Base-by-base conservation (phyloP, 202 grass and related monocot species). In the Zizania palustris region DNA sequence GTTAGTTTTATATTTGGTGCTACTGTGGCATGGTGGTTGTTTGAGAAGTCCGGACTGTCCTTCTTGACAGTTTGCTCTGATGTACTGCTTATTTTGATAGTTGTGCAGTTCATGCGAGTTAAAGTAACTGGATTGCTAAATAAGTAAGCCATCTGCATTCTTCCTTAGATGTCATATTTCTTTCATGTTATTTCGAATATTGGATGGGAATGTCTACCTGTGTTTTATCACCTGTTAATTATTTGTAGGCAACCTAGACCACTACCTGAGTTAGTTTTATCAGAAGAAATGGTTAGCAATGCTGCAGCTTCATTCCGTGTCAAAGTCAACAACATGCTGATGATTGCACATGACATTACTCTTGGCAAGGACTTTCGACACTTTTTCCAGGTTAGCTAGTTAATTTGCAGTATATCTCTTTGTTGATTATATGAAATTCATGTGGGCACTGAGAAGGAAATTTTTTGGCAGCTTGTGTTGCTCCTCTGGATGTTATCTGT, bases 291-390 rank as follows among this genome's bases (percentile, higher is more conserved):
- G 92, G 96, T 96, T 63, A 92, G 84, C 72, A 91, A 85, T 63
- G 79, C 88, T 1, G 92, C 96, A 21, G 87, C 92, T 57, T 90
- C 89, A 74, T 93, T 96, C 73, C 96, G 92, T 73, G 92, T 94
- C 69, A 89, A 92, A 86, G 72, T 99, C 51, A 99, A 99, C 74
- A 95, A 86, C 64, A 85, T 96, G 85, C 82, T 96, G 67, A 89
- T 93, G 87, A 87, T 93, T 83, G 92, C 96, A 9, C 96, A 99
- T 89, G 96, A 93, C 54, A 96, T 99, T 69, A 96, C 96, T n/a
- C 85, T 96, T 82, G 91, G 91, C 77, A 99, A 93, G 73, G 96
- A 95, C 58, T 89, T 99, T 76, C 76, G 75, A 61, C 84, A 87
- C 46, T 87, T 99, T 85, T 99, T 90, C 83, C 96, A 93, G 89